Conservation (phyloP, 768 basidiomycete species). For the Roridomyces roridus region DNA sequence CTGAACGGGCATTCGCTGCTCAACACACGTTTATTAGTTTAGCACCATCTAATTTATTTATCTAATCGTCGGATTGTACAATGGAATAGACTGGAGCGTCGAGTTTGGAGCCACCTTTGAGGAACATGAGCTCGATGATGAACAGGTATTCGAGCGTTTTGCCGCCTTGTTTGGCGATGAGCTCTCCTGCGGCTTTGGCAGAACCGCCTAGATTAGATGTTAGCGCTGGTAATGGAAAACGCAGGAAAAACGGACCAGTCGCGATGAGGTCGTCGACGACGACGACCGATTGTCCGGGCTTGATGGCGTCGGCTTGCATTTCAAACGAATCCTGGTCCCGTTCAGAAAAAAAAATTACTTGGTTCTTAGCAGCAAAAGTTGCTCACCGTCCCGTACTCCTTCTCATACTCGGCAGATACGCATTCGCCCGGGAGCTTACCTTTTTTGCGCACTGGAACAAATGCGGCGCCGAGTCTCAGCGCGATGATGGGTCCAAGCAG, state of each 20-base stretch:
- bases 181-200: constrained; percentile 89
- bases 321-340: constrained; percentile 99
- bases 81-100: constrained; percentile 91
- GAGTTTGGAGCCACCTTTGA: constrained; percentile 78
- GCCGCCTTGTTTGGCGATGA: constrained; percentile 83
- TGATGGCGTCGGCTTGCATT: constrained; percentile 89
- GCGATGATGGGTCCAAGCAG: constrained; percentile 93
- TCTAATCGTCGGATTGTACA: constrained; percentile 79
- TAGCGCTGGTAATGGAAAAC: constrained; percentile 6
- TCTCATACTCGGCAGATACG: constrained; percentile 77
- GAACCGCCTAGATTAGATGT: constrained; percentile 72
- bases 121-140: constrained; percentile 82
- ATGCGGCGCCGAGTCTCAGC: constrained; percentile 87
- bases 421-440: constrained; percentile 95
- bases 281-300: constrained; percentile 82
- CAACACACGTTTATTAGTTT: constrained; percentile 76
- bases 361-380: neutral
- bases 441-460: constrained; percentile 92
- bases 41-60: constrained; percentile 48
- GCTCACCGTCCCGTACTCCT: constrained; percentile 91
- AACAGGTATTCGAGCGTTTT: constrained; percentile 93
- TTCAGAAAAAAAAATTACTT: neutral
- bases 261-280: constrained; percentile 96
- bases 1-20: constrained; percentile 78
- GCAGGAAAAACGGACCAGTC: constrained; percentile 67